phyloP scores from a whole-genome alignment of 805 yeast genomes.

The Diddensiella caesifluorescens region DNA sequence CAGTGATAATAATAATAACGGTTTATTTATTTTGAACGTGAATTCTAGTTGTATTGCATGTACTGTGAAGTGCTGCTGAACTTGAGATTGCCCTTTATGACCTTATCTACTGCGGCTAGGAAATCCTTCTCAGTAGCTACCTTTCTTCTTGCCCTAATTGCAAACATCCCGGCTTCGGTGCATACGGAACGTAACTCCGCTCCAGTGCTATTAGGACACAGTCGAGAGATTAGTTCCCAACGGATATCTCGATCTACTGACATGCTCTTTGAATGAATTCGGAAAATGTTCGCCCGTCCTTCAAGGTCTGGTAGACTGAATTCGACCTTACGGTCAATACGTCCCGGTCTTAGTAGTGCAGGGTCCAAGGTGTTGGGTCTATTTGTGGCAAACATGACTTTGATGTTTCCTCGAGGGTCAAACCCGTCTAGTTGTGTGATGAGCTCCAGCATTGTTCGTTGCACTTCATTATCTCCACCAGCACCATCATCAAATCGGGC shows the following conservation, averaged over 20 bases:
- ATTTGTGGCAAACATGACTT: constrained; percentile 99
- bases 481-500: constrained; percentile 99
- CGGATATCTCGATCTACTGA: constrained; percentile 95
- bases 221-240: constrained; percentile 96
- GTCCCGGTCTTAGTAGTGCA: constrained; percentile 94
- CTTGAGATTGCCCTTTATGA: constrained; percentile 96
- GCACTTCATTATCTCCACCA: constrained; percentile 98
- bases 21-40: constrained; percentile 4
- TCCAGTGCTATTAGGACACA: constrained; percentile 98
- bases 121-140: constrained; percentile 98
- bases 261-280: constrained; percentile 97
- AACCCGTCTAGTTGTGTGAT: constrained; percentile 98
- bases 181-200: constrained; percentile 98
- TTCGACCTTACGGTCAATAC: constrained; percentile 98
- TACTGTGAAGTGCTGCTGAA: constrained; percentile 95
- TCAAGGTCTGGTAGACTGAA: constrained; percentile 94
- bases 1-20: not conserved
- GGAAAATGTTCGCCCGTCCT: constrained; percentile 95
- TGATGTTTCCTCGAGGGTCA: constrained; percentile 97
- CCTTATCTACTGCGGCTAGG: constrained; percentile 96
- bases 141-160: constrained; percentile 95
- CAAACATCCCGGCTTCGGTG: constrained; percentile 99
- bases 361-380: constrained; percentile 98
- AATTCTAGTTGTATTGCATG: constrained; percentile 85
- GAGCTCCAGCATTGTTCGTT: constrained; percentile 96